Evolutionary conservation across 148 eudicot genomes (phyloP).

Genomic region (Amaranthus cruentus): DNA sequence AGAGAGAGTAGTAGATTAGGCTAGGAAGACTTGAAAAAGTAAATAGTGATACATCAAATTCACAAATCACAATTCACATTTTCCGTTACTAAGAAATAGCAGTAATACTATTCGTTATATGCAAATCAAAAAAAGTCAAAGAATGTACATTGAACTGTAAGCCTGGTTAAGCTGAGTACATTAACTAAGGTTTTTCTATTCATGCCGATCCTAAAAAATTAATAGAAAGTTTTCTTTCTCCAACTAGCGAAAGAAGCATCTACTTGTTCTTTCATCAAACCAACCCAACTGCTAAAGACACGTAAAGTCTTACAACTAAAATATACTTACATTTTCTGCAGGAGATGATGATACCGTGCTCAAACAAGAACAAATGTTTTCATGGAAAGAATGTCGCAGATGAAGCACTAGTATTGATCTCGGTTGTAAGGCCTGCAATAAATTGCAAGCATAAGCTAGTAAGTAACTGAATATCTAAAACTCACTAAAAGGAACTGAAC

Average conservation of each 20-base stretch:
- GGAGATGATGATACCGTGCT: neutral
- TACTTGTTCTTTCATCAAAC: conserved; percentile 3
- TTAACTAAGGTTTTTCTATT: conserved; percentile 2
- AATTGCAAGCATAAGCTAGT: neutral
- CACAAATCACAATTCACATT: no score
- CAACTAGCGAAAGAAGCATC: conserved; percentile 1
- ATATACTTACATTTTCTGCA: neutral
- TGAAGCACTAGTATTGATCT: conserved; percentile 24
- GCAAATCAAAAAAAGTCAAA: no score
- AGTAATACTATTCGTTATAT: no score
- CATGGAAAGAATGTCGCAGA: conserved; percentile 3
- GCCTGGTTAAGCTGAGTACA: neutral
- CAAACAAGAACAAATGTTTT: neutral
- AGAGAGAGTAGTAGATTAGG: no score
- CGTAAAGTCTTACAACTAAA: neutral
- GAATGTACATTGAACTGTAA: no score
- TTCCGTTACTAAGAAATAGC: no score
- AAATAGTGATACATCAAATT: no score
- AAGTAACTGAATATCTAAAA: neutral
- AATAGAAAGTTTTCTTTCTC: neutral
- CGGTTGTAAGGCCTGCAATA: conserved; percentile 32
- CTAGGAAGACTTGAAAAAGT: no score
- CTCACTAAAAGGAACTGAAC: neutral
- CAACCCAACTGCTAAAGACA: conserved; percentile 5
- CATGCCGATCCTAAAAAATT: neutral